These are phyloP conservation scores for Endogone sp. DNA, from an alignment of 192 early-diverging fungal genomes.

Conservation along the genomic window DNA sequence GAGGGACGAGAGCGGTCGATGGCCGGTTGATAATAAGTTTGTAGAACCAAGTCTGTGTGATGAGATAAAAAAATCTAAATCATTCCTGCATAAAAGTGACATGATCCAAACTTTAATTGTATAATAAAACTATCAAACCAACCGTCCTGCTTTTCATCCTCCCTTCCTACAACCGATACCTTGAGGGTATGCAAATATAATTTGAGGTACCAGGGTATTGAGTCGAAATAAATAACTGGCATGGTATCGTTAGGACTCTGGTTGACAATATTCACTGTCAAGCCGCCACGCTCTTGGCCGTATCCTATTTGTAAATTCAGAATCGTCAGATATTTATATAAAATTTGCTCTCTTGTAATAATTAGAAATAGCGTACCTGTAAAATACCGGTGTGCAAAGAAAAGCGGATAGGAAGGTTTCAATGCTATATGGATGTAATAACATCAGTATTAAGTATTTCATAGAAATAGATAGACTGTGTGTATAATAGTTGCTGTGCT, in stretches of 20 bases:
- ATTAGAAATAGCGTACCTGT: conserved; percentile 40
- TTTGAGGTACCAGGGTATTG: conserved; percentile 90
- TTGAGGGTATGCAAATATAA: conserved; percentile 87
- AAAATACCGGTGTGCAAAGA: conserved; percentile 60
- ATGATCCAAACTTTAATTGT: background rate
- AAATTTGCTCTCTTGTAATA: too few relatives aligned
- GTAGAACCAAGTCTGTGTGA: conserved; percentile 43
- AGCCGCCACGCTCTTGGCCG: conserved; percentile 83
- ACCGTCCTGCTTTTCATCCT: conserved; percentile 7
- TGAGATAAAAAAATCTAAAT: background rate
- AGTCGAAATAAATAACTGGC: conserved; percentile 65
- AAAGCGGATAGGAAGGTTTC: conserved; percentile 28
- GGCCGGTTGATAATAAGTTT: conserved; percentile 68
- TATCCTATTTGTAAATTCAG: conserved; percentile 48
- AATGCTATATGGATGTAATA: conserved; percentile 16
- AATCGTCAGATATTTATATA: too few relatives aligned
- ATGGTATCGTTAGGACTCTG: conserved; percentile 34
- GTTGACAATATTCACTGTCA: conserved; percentile 75
- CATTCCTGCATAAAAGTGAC: background rate
- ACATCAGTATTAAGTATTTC: too few relatives aligned
- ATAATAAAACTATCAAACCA: too few relatives aligned
- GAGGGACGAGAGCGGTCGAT: conserved; percentile 79
- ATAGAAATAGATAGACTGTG: too few relatives aligned
- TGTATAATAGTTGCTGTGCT: too few relatives aligned
- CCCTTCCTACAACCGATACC: conserved; percentile 36